These are phyloP conservation scores for Volvariella surrecta DNA, from an alignment of 1,284 basidiomycete genomes.

Conservation along the genomic window DNA sequence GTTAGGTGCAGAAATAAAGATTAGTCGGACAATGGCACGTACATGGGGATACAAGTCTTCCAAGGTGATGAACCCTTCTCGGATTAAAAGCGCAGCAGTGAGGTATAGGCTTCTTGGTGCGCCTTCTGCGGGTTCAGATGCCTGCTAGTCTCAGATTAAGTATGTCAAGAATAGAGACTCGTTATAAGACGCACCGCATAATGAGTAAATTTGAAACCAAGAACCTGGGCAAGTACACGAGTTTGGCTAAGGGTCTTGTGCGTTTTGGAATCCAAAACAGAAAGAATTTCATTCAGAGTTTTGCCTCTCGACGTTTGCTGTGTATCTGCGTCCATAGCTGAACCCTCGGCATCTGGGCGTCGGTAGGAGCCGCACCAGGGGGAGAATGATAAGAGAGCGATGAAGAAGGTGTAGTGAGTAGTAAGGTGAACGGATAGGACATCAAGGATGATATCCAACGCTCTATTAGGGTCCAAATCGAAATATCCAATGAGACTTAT, in stretches of 20 bases:
- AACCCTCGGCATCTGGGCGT: constrained; percentile 22
- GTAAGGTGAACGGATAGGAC: constrained; percentile 78
- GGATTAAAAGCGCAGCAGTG: constrained; percentile 82
- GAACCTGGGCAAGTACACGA: constrained; percentile 78
- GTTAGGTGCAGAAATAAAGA: constrained; percentile 3
- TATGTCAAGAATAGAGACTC: constrained; percentile 8
- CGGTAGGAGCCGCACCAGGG: constrained; percentile 60
- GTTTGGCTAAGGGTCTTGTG: constrained; percentile 11
- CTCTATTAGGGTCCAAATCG: constrained; percentile 91
- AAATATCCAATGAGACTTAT: constrained; percentile 92
- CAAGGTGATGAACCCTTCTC: constrained; percentile 78
- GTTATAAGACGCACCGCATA: constrained; percentile 60
- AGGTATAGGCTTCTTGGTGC: constrained; percentile 74
- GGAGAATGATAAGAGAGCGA: constrained; percentile 77
- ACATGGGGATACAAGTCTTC: constrained; percentile 87
- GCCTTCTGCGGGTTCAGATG: constrained; percentile 44
- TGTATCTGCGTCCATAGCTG: constrained; percentile 27
- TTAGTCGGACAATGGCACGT: constrained; percentile 14
- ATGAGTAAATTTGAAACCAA: constrained; percentile 93
- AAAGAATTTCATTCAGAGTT: constrained; percentile 56
- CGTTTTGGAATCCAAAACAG: constrained; percentile 34
- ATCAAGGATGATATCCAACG: constrained; percentile 90
- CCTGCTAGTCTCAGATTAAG: constrained; percentile 26
- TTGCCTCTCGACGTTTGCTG: constrained; percentile 39
- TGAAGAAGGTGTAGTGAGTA: constrained; percentile 88